Evolutionary conservation across 140 eudicot genomes (phyloP).

Genomic region (Ambrosia hybrid): DNA sequence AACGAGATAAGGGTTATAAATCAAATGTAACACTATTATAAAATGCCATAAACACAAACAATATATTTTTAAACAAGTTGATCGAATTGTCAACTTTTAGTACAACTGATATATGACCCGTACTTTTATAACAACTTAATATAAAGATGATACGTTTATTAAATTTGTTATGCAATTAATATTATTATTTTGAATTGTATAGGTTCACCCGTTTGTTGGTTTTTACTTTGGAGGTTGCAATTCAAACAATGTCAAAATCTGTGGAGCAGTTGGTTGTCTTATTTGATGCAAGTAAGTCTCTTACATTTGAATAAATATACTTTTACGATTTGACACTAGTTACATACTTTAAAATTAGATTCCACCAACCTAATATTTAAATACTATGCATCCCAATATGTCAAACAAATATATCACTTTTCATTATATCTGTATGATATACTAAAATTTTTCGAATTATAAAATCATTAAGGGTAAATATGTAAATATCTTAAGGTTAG

Average conservation of each 20-base stretch:
- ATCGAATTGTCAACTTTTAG: too few species aligned
- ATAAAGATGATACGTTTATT: too few species aligned
- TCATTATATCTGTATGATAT: too few species aligned
- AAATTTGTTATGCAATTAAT: background rate
- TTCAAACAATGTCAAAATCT: slow-evolving; percentile 79
- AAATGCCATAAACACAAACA: too few species aligned
- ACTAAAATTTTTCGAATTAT: background rate
- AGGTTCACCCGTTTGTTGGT: slow-evolving; percentile 86
- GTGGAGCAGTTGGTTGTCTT: slow-evolving; percentile 78
- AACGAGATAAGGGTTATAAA: background rate
- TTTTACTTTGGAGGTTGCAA: slow-evolving; percentile 90
- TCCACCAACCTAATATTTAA: slow-evolving; percentile 26
- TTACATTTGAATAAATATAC: slow-evolving; percentile 20
- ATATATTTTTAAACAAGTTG: too few species aligned
- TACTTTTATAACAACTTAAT: too few species aligned
- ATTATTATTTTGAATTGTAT: slow-evolving; percentile 10
- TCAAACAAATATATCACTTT: slow-evolving; percentile 12
- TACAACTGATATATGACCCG: too few species aligned
- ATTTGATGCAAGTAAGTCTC: slow-evolving; percentile 92
- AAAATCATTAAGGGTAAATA: slow-evolving; percentile 20
- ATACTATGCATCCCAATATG: background rate
- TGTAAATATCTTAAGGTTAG: slow-evolving; percentile 22
- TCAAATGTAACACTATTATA: background rate
- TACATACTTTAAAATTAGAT: slow-evolving; percentile 25
- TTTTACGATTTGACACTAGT: slow-evolving; percentile 30